Evolutionary conservation across 2,329 filamentous ascomycete species (phyloP), one percentile per base, ranked within the genome.

Genomic region (Sarocladiaceae sp.): DNA sequence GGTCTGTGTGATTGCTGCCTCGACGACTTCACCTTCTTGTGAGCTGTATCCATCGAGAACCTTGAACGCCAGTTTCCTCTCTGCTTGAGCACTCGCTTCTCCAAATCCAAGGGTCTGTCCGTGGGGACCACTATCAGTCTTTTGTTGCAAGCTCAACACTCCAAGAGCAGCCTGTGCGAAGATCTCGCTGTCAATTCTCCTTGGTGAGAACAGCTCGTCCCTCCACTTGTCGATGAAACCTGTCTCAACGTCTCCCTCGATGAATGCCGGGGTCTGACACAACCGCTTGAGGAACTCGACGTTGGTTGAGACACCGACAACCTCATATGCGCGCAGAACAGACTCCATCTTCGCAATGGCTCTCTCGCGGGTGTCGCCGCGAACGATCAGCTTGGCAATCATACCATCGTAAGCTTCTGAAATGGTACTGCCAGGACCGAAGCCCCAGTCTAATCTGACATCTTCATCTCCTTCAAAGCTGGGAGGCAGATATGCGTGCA

Each of bases 341-440:
- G 85, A 76, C 33, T 84, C 83, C 54, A 99, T 77, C 67, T 90
- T 95, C 54, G 88, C 84, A 48, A 99, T 86, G 3, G 92, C 90
- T 23, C 88, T 86, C 64, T 87, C 81, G 54, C 94, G 81, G 53
- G 87, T 87, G 15, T 83, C 80, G 1, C 89, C 94, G 53, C 89
- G 83, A 5, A 97, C 90, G 60, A 99, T 99, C 50, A 99, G 80
- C 72, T 99, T 99, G 40, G 94, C 90, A 59, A 99, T 96, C 94
- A 99, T 99, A 25, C 94, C 94, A 61, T 99, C 94, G 68, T 99
- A 99, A 52, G 94, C 89, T 54, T 93, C 90, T 0, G 92, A 95
- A 2, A 99, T 89, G 56, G 90, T 90, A 65, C 96, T 93, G 23
- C 94, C 94, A 59, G 91, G 80, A 25, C 92, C 82, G 66, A 97